Percentiles rank a stretch among this genome's conserved stretches.
phyloP scores from a whole-genome alignment of 192 early-diverging fungal genomes.

The Podila epigama region DNA sequence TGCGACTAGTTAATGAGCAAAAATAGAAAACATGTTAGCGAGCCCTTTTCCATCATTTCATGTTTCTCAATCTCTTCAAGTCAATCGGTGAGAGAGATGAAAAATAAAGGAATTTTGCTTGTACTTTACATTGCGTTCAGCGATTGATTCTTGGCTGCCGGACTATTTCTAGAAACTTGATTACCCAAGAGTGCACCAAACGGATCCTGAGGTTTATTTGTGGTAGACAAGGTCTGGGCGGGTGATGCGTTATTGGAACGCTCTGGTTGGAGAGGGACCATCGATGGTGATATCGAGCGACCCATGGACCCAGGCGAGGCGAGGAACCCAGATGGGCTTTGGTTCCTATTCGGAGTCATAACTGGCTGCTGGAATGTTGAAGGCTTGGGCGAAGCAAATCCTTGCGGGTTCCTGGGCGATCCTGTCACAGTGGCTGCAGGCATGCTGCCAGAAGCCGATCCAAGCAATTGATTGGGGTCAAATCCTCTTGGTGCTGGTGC shows the following conservation, averaged over 20 bases:
- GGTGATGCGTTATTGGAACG: conserved; percentile 29
- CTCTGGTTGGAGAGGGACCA: conserved; percentile 30
- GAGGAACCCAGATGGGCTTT: conserved; percentile 23
- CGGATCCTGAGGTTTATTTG: conserved; percentile 14
- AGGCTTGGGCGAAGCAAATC: conserved; percentile 20
- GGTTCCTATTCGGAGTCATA: conserved; percentile 6
- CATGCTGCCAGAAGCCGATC: conserved; percentile 6
- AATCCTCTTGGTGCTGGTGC: conserved; percentile 1
- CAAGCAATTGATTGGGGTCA: conserved; percentile 15
- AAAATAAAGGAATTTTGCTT: background rate
- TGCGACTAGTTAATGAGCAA: background rate
- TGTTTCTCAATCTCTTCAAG: background rate
- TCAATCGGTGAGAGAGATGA: background rate
- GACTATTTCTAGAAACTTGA: conserved; percentile 27
- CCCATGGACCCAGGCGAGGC: conserved; percentile 21
- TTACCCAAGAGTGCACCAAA: conserved; percentile 28
- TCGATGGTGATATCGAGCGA: conserved; percentile 32
- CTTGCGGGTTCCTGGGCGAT: background rate
- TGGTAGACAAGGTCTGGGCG: background rate
- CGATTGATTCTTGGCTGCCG: conserved; percentile 36
- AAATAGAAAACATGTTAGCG: too few relatives aligned
- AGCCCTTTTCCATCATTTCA: background rate
- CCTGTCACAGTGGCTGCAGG: background rate
- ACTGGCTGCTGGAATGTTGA: conserved; percentile 15
- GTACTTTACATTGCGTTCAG: conserved; percentile 28